Percentiles rank a stretch among this genome's conserved stretches.
Conservation (phyloP, 2,329 filamentous ascomycete species). For the Pseudopyricularia cyperi region DNA sequence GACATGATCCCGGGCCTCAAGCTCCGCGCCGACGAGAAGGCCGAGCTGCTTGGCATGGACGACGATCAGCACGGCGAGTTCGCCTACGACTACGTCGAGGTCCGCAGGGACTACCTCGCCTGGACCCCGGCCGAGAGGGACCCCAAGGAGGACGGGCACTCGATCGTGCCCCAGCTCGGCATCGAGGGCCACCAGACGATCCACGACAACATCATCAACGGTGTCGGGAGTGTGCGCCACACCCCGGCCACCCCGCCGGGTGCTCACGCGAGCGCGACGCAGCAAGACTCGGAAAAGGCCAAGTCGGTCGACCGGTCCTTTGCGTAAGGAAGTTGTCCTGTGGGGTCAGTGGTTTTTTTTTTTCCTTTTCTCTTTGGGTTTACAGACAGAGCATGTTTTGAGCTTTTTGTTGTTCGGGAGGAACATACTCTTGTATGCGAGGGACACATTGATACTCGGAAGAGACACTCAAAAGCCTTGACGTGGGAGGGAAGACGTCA, state of each 20-base stretch:
- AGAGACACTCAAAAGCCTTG: no score
- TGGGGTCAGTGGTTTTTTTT: no score
- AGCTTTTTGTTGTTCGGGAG: no score
- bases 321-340: no score
- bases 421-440: no score
- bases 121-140: slow-evolving; percentile 68
- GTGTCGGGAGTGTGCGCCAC: neutral
- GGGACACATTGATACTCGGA: no score
- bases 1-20: slow-evolving; percentile 66
- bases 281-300: neutral
- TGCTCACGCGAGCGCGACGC: neutral
- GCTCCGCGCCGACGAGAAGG: slow-evolving; percentile 68
- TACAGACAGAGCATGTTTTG: no score
- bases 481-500: no score
- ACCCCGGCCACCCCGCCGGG: neutral
- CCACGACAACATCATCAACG: slow-evolving; percentile 1
- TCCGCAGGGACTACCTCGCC: slow-evolving; percentile 75
- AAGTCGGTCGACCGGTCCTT: neutral
- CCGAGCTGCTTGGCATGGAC: slow-evolving; percentile 78
- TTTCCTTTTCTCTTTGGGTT: no score
- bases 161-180: slow-evolving; percentile 55
- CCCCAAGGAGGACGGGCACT: slow-evolving; percentile 43
- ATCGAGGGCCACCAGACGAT: slow-evolving; percentile 58
- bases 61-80: slow-evolving; percentile 86
- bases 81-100: slow-evolving; percentile 79